Evolutionary conservation across 495 filamentous ascomycete genomes (phyloP), one percentile per base, ranked within the genome.

Genomic region (Neurospora sp.): DNA sequence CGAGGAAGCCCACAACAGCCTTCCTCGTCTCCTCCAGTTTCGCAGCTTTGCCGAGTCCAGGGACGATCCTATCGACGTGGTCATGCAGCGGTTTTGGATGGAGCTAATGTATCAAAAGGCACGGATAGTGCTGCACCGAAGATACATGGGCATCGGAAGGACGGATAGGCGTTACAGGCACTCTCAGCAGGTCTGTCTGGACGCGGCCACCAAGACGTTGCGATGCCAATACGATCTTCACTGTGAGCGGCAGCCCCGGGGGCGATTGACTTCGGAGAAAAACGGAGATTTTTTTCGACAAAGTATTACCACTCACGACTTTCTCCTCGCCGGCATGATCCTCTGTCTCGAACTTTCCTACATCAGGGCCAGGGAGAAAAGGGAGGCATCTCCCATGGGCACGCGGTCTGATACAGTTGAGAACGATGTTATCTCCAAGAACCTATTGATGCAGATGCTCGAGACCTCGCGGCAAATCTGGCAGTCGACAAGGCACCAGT

Each of bases 261-360:
- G 82, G 8, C 74, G 78, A 10, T 73, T 82, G 16, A 69, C 80
- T 39, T 74, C 77, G 37, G 12, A 37, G 53, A 65, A 65, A 4
- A 75, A 75, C 27, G 73, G 61, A 12, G 59, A 68, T 12, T 81
- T 82, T 77, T 75, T 80, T 37, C 16, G 82, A 22, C 77, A 74
- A 37, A 82, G 80, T 65, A 42, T 82, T 27, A 77, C 78, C 68
- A 75, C 77, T 31, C 77, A 82, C 71, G 78, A 78, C 39, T 82
- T 82, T 61, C 76, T 84, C 4, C 75, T 82, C 10, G 82, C 81
- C 37, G 76, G 76, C 59, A 83, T 82, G 76, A 78, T 84, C 31
- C 73, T 84, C n/a, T 84, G 82, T 69, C 77, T 81, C 39, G 78
- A 80, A 68, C 70, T 81, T 12, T 77, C 77, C 4, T 75, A 53